These are phyloP conservation scores for Raffaelea ambrosiae DNA, from an alignment of 2,329 filamentous ascomycete species.

Conservation along the genomic window DNA sequence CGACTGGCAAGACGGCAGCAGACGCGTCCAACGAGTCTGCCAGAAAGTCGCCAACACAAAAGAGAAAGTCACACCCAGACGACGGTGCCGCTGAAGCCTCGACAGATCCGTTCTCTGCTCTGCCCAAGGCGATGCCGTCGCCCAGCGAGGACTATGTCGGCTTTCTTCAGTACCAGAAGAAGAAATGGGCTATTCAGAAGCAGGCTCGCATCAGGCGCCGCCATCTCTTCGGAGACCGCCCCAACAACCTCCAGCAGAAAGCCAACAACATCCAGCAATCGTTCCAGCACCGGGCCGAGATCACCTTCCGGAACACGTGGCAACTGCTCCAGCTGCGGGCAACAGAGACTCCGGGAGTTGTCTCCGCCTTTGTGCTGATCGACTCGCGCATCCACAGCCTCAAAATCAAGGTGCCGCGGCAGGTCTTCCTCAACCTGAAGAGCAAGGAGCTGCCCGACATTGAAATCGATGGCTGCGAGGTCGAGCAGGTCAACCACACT, in stretches of 20 bases:
- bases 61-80: conserved; percentile 66
- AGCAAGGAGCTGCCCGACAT: conserved; percentile 81
- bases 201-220: conserved; percentile 76
- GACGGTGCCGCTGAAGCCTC: conserved; percentile 37
- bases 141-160: conserved; percentile 79
- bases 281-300: conserved; percentile 87
- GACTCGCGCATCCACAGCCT: conserved; percentile 84
- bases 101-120: conserved; percentile 68
- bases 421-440: conserved; percentile 88
- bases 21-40: conserved; percentile 26
- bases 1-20: neutral
- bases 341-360: conserved; percentile 77
- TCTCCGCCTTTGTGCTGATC: conserved; percentile 84
- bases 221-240: conserved; percentile 86
- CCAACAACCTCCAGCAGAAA: conserved; percentile 34
- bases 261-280: conserved; percentile 57
- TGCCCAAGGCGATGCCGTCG: conserved; percentile 77
- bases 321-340: conserved; percentile 82
- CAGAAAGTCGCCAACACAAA: conserved; percentile 45
- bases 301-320: conserved; percentile 88
- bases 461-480: conserved; percentile 73
- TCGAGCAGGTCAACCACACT: conserved; percentile 88
- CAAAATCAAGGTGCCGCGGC: conserved; percentile 80
- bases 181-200: conserved; percentile 98
- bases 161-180: conserved; percentile 90